Base-by-base conservation (phyloP, 371 early-diverging fungal genomes). In the Dichotomocladium elegans region DNA sequence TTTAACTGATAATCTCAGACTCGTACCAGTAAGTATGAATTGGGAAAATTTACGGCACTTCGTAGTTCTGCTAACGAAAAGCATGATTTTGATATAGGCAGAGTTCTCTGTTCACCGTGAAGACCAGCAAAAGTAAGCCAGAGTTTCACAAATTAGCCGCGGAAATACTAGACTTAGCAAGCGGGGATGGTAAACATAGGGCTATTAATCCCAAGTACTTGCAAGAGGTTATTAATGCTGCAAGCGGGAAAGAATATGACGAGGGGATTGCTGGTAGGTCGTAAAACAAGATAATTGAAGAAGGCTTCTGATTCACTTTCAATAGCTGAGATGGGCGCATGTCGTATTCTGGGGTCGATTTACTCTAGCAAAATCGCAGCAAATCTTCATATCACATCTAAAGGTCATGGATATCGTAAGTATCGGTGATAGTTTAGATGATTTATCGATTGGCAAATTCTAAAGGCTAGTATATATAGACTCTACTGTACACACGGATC, bases 361-460 rank as follows among this genome's bases (percentile, higher is more conserved):
- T 48, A 74, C 31, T 87, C 89, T 27, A 87, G 86, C 70, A 93
- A 91, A 55, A 83, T 94, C 2, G 77, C 88, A 1, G 94, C 95
- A 8, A 92, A 91, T 66, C 76, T 96, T 47, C 95, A 95, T 57
- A 81, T 96, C 57, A 96, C 96, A 0, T 86, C 94, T 1, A 66
- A 79, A 35, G 95, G 95, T 3, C 94, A 95, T 62, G 97, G 94
- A 31, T 92, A 94, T 65, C 70, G 78, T 68, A 90, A 57, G 76
- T 37, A 47, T 35, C 9, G 21, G 27, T 14, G 24, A 14, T 15
- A 24, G 28, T 2, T 19, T 21, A 42, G 4, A 11, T 11, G 3
- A 28, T 46, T 25, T 12, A 33, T 41, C 30, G 11, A 12, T 11
- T 9, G 15, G n/a, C 2, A 4, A 10, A 52, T 31, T 6, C 9